These are phyloP conservation scores for Trifolium fragiferum DNA, from an alignment of 306 rosid species.

Conservation along the genomic window DNA sequence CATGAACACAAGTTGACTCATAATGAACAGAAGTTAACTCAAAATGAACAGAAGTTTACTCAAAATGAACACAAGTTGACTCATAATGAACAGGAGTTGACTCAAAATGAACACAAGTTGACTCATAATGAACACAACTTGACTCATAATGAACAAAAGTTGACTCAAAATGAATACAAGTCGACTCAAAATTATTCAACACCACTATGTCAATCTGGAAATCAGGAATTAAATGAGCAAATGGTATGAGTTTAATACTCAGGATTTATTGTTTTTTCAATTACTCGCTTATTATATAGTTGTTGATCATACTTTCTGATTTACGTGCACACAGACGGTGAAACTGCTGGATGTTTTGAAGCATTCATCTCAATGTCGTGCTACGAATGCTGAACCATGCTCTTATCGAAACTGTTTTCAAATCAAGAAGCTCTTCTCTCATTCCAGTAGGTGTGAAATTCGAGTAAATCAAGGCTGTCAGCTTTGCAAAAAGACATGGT, in stretches of 20 bases:
- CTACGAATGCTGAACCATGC: slow-evolving; percentile 46
- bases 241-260: slow-evolving; percentile 24
- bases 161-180: neutral
- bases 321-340: slow-evolving; percentile 31
- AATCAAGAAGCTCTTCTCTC: slow-evolving; percentile 46
- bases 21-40: neutral
- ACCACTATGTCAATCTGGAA: slow-evolving; percentile 1
- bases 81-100: no score
- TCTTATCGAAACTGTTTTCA: slow-evolving; percentile 43
- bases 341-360: slow-evolving; percentile 36
- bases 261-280: neutral
- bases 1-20: slow-evolving; percentile 55
- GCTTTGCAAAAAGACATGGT: slow-evolving; percentile 50
- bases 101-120: slow-evolving; percentile 49
- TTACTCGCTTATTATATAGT: neutral
- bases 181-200: neutral
- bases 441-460: slow-evolving; percentile 48
- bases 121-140: slow-evolving; percentile 27
- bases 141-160: neutral
- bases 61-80: neutral
- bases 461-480: slow-evolving; percentile 45
- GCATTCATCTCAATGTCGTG: slow-evolving; percentile 46
- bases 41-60: neutral
- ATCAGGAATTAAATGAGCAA: neutral
- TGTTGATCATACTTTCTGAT: neutral